A percentile compares a stretch with the other conserved stretches of the same genome.
Conservation (phyloP, 2,329 filamentous ascomycete genomes). For the Verticillium dahliae region DNA sequence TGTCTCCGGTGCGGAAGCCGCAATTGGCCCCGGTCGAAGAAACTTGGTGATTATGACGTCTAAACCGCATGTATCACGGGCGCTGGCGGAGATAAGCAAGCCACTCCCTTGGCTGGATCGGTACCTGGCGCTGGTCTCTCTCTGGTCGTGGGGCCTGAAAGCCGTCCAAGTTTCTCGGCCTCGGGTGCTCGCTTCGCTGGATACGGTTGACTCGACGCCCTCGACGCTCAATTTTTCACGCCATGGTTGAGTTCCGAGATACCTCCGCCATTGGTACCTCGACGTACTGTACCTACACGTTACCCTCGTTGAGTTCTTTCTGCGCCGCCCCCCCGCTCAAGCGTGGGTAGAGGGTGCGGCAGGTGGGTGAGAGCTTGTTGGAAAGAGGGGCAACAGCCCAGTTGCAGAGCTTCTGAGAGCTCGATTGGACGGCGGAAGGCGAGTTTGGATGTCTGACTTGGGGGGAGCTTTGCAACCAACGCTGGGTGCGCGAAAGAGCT, state of each 20-base stretch:
- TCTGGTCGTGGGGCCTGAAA: not conserved
- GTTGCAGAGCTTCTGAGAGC: slow-evolving; percentile 4
- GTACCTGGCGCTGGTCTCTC: not conserved
- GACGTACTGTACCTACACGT: not conserved
- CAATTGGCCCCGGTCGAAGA: not conserved
- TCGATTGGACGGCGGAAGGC: slow-evolving; percentile 2
- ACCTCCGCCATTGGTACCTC: not conserved
- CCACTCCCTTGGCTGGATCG: not conserved
- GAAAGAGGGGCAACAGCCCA: not conserved
- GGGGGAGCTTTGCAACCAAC: not conserved
- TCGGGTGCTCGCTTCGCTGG: not conserved
- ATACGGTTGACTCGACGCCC: not conserved
- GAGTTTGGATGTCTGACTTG: not conserved
- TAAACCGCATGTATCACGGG: not conserved
- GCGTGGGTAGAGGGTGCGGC: not conserved
- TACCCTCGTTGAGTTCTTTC: not conserved
- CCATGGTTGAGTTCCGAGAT: not conserved
- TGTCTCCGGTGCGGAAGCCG: not conserved
- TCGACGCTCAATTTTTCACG: not conserved
- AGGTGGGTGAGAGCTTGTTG: not conserved
- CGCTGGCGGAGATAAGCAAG: not conserved
- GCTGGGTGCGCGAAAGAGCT: not conserved
- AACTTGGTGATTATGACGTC: not conserved
- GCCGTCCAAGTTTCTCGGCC: not conserved
- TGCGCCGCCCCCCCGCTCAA: not conserved